Evolutionary conservation across 108 stramenopile genomes (phyloP), one percentile per base, ranked within the genome.

Genomic region (Craspedostauros australis): DNA sequence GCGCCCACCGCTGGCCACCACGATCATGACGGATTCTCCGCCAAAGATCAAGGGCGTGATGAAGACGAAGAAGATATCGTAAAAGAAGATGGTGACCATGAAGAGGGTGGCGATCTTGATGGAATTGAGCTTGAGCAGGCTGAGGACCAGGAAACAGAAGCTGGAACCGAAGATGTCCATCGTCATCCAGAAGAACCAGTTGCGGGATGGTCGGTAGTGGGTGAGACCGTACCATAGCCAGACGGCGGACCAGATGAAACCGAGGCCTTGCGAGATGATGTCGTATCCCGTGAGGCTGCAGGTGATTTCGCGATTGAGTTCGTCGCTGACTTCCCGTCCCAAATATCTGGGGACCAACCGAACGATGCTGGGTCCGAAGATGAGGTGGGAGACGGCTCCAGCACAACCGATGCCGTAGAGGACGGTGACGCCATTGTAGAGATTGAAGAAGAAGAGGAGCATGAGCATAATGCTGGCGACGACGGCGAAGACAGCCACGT

Each of bases 21-120:
- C 77, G 40, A 94, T 77, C 84, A 86, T 86, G 19, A 86, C 73
- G 3, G 72, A 76, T 46, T 84, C 73, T 7, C 80, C 80, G 40
- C 65, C 68, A 27, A 77, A 72, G 26, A 80, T 66, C 40, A 92
- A 65, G 0, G 93, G 91, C 1, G 80, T 80, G 12, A 88, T 28
- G 46, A 94, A 94, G 24, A 94, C 93, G 66, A 90, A 94, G 64
- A 91, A 94, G 14, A 94, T 88, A 57, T 94, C 93, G 57, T 94
- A 94, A 24, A 86, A 61, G 66, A 95, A 93, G 0, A 86, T 88
- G 43, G 85, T 80, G 21, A 65, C 64, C 46, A 94, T 56, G 16
- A 93, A 55, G 6, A 79, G 47, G 4, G 88, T 75, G 9, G 84
- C 93, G 46, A 94, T 90, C 53, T 69, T 73, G 56, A 87, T 77